A percentile compares a stretch with the other conserved stretches of the same genome.
Evolutionary conservation across 139 green algal genomes (phyloP).

Genomic region (Spirogloea muscicola): DNA sequence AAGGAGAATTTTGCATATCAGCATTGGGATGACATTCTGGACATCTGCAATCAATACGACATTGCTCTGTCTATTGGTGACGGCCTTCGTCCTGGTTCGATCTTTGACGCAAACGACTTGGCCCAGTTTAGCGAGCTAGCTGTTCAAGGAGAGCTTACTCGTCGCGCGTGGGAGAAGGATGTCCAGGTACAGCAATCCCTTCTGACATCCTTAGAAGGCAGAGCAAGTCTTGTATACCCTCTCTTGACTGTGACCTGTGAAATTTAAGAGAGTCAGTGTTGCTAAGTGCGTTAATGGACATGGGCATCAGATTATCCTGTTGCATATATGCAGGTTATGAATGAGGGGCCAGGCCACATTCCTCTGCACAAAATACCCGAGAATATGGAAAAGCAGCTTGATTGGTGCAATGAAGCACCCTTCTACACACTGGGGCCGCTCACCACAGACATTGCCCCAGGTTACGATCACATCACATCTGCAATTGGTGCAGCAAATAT

Average conservation of each 20-base stretch:
- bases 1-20: slow-evolving; percentile 95
- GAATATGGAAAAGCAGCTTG: slow-evolving; percentile 83
- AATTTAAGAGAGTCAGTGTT: not conserved
- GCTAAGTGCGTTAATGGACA: not conserved
- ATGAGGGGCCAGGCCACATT: slow-evolving; percentile 92
- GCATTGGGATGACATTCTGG: slow-evolving; percentile 97
- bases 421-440: slow-evolving; percentile 98
- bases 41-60: slow-evolving; percentile 90
- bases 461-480: slow-evolving; percentile 96
- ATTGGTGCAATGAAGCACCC: slow-evolving; percentile 87
- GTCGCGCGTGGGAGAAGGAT: slow-evolving; percentile 83
- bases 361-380: slow-evolving; percentile 95
- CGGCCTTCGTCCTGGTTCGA: slow-evolving; percentile 77
- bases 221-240: not conserved
- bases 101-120: slow-evolving; percentile 89
- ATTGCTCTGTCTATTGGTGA: slow-evolving; percentile 87
- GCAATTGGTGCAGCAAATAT: slow-evolving; percentile 94
- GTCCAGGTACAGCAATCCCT: slow-evolving; percentile 74
- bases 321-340: slow-evolving; percentile 77
- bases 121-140: slow-evolving; percentile 95
- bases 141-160: slow-evolving; percentile 88
- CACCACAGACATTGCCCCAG: slow-evolving; percentile 90
- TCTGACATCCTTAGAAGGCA: too few species aligned
- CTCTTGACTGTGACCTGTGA: not conserved
- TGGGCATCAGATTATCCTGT: slow-evolving; percentile 14